These are phyloP conservation scores for Aspergillus phoenicis DNA, from an alignment of 2,329 filamentous ascomycete species.

Conservation along the genomic window DNA sequence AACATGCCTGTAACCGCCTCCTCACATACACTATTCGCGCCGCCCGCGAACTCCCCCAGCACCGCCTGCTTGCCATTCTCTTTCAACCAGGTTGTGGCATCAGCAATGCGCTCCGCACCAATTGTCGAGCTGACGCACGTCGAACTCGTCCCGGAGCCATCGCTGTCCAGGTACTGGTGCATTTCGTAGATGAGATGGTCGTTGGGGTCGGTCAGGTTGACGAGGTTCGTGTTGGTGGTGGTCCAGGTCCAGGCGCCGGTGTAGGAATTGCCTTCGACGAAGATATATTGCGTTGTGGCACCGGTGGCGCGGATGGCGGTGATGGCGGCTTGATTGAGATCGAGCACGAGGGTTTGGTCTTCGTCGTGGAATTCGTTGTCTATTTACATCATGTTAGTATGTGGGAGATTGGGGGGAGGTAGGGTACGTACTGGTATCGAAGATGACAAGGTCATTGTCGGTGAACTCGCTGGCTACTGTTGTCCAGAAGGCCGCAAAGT, in stretches of 20 bases:
- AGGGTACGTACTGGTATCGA: constrained; percentile 56
- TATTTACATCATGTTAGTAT: constrained; percentile 20
- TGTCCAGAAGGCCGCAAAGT: constrained; percentile 61
- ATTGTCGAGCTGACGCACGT: constrained; percentile 58
- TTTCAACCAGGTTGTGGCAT: constrained; percentile 58
- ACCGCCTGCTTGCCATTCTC: constrained; percentile 56
- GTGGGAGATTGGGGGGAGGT: not conserved
- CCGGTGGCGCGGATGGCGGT: constrained; percentile 62
- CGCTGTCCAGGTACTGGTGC: constrained; percentile 64
- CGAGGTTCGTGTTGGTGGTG: constrained; percentile 45
- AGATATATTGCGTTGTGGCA: constrained; percentile 60
- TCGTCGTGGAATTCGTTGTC: constrained; percentile 68
- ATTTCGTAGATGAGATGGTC: constrained; percentile 63
- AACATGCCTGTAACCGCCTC: constrained; percentile 51
- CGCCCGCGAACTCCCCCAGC: constrained; percentile 59
- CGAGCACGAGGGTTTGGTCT: constrained; percentile 60
- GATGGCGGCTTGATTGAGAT: constrained; percentile 67
- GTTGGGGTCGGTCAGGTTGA: constrained; percentile 53
- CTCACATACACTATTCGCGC: constrained; percentile 54
- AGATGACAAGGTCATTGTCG: constrained; percentile 60
- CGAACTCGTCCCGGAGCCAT: constrained; percentile 55
- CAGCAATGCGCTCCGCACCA: constrained; percentile 53
- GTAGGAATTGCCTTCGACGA: constrained; percentile 59
- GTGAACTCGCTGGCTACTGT: constrained; percentile 59
- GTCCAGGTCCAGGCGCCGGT: constrained; percentile 54